Evolutionary conservation across 2,329 filamentous ascomycete genomes (phyloP).

Genomic region (Exophiala oligosperma): DNA sequence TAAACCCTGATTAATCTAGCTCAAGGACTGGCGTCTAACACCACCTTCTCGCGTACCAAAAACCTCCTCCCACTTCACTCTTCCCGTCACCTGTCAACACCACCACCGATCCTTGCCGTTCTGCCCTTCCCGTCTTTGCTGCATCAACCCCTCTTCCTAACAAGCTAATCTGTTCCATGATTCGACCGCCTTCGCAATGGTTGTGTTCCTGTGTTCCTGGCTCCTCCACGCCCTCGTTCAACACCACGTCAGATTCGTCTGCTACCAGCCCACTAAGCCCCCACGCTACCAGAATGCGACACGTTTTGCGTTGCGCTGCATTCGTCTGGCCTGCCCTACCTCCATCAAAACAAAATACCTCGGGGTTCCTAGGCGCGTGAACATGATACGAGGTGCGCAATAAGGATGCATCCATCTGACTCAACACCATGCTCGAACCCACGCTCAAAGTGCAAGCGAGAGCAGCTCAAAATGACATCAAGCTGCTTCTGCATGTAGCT

Average conservation of each 20-base stretch:
- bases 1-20: neutral
- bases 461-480: neutral
- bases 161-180: slow-evolving; percentile 5
- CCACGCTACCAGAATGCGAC: slow-evolving; percentile 16
- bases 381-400: too few species aligned
- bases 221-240: slow-evolving; percentile 4
- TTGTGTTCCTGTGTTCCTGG: slow-evolving; percentile 13
- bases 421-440: too few species aligned
- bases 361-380: too few species aligned
- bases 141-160: slow-evolving; percentile 3
- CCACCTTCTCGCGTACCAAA: neutral
- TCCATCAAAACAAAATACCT: too few species aligned
- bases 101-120: neutral
- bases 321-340: neutral
- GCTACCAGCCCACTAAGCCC: slow-evolving; percentile 6
- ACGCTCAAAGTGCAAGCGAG: neutral
- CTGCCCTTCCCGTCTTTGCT: neutral
- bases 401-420: too few species aligned
- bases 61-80: neutral
- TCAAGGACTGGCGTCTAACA: neutral
- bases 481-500: neutral
- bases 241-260: slow-evolving; percentile 14
- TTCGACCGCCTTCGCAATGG: slow-evolving; percentile 4
- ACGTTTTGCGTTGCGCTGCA: slow-evolving; percentile 3
- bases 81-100: neutral